Evolutionary conservation across 495 filamentous ascomycete species (phyloP).

Genomic region (Hypoxylon lenormandii): DNA sequence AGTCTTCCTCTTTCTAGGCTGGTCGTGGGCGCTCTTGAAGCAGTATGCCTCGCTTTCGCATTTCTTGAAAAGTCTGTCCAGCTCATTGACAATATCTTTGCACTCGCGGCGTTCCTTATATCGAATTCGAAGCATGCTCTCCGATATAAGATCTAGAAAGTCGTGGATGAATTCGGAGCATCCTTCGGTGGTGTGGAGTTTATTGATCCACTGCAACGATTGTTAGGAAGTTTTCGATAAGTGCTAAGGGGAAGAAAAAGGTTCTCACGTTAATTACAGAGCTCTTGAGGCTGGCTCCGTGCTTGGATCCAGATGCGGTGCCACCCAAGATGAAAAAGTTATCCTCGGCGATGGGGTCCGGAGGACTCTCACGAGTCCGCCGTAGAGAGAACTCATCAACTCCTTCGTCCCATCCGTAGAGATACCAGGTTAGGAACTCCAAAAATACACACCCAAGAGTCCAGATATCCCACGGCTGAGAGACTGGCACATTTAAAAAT

Average conservation of each 20-base stretch:
- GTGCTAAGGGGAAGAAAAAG: neutral
- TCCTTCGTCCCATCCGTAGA: constrained; percentile 1
- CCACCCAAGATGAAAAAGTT: neutral
- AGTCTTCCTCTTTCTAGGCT: neutral
- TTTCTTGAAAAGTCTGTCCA: neutral
- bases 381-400: neutral
- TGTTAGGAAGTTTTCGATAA: neutral
- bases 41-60: neutral
- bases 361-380: neutral
- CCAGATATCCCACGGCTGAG: too few relatives aligned
- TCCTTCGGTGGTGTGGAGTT: constrained; percentile 29
- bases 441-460: neutral
- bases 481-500: too few relatives aligned
- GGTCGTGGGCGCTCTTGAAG: neutral
- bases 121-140: constrained; percentile 28
- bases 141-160: constrained; percentile 36
- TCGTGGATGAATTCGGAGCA: constrained; percentile 36
- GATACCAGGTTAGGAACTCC: constrained; percentile 18
- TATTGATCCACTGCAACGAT: constrained; percentile 25
- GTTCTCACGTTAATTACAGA: constrained; percentile 1
- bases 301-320: neutral
- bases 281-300: constrained; percentile 7
- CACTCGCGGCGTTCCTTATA: neutral
- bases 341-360: neutral
- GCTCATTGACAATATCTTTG: neutral